Base-by-base conservation (phyloP, 768 basidiomycete genomes). In the Zangia roseola region DNA sequence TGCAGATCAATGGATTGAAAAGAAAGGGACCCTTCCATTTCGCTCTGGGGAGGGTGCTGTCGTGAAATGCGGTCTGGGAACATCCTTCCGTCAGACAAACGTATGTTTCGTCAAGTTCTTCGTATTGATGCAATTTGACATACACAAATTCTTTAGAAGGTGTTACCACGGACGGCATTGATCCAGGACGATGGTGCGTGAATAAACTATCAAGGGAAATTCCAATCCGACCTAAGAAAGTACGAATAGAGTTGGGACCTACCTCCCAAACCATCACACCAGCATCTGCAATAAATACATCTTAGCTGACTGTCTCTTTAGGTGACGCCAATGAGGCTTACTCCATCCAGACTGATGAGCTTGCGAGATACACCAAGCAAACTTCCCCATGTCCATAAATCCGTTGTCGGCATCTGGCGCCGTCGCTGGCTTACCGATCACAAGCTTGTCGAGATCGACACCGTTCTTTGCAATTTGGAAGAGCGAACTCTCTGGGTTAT, bases 261-360 rank as follows among this genome's bases (percentile, higher is more conserved):
- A 67, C 70, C 65, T 72, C 60, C 71, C 71, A 73, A n/a, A 64
- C 64, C 63, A 69, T 70, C 20, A 70, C 71, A 19, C 72, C 71
- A 3, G 34, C 71, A 42, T 58, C 71, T 72, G 33, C 12, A 21
- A 47, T 40, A 30, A 52, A 44, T 40, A 26, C 10, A 25, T 17
- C 4, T 16, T 10, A 17, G 16, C 8, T 16, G 19, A 21, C 6
- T 40, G 13, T 33, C 8, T 6, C 13, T 14, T 7, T 21, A 24
- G 25, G 50, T n/a, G 33, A 43, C 33, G 47, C n/a, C 7, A 20
- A 23, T 39, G n/a, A 17, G 19, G 70, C 83, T 70, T 52, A 82
- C 82, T 78, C 87, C 88, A 91, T 20, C 86, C 86, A 53, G 75
- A 57, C 14, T 54, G 58, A 59, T 82, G 78, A 0, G 84, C 88